Conservation (phyloP, 2,329 filamentous ascomycete species). For the Diaporthe citri region DNA sequence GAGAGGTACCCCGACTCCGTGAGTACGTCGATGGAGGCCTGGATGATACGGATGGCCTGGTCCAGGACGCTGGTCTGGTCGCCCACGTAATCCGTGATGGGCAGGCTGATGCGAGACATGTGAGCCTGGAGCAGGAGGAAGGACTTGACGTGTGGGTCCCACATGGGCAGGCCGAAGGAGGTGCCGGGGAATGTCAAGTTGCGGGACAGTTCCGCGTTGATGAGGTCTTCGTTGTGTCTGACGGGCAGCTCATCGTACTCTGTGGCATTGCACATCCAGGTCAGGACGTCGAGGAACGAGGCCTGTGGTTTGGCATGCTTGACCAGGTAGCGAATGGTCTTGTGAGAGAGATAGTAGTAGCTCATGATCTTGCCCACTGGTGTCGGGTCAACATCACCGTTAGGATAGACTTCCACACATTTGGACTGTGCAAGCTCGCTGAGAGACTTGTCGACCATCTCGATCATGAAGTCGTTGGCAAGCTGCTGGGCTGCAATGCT, state of each 20-base stretch:
- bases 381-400: slow-evolving; percentile 90
- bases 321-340: slow-evolving; percentile 89
- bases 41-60: slow-evolving; percentile 95
- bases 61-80: slow-evolving; percentile 92
- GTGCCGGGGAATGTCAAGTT: slow-evolving; percentile 76
- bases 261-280: slow-evolving; percentile 92
- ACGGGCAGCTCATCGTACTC: slow-evolving; percentile 99
- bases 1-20: slow-evolving; percentile 88
- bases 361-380: slow-evolving; percentile 98
- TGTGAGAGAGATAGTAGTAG: slow-evolving; percentile 98
- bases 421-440: slow-evolving; percentile 84
- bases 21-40: slow-evolving; percentile 93
- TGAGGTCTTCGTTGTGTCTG: slow-evolving; percentile 96
- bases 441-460: slow-evolving; percentile 89
- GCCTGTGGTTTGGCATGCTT: slow-evolving; percentile 80
- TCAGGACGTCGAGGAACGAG: slow-evolving; percentile 83
- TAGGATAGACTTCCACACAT: slow-evolving; percentile 85
- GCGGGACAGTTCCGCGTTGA: slow-evolving; percentile 90
- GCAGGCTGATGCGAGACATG: slow-evolving; percentile 91
- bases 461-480: slow-evolving; percentile 95
- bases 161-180: slow-evolving; percentile 84
- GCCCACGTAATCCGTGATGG: slow-evolving; percentile 96
- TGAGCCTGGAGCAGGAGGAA: slow-evolving; percentile 95
- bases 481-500: slow-evolving; percentile 85
- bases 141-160: slow-evolving; percentile 98